A percentile compares a stretch with the other conserved stretches of the same genome.
Conservation (phyloP, 2,329 filamentous ascomycete species). For the Zymoseptoria tritici region DNA sequence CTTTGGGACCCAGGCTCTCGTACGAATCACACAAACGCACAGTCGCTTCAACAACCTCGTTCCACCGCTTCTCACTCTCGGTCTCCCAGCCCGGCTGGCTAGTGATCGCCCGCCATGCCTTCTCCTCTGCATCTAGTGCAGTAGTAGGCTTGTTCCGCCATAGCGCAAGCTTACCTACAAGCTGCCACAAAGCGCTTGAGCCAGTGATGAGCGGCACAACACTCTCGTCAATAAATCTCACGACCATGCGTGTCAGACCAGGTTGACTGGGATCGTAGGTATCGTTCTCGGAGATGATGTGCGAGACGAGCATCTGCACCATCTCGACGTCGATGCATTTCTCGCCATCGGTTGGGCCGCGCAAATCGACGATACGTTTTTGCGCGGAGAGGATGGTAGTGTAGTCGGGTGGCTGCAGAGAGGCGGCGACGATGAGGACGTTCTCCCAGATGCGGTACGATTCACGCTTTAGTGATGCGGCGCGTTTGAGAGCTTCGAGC, state of each 20-base stretch:
- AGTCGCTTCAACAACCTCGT: constrained; percentile 67
- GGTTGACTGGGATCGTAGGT: constrained; percentile 37
- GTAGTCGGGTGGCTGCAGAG: constrained; percentile 67
- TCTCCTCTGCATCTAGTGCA: constrained; percentile 78
- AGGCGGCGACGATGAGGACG: constrained; percentile 76
- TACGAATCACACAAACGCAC: constrained; percentile 75
- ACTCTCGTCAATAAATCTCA: constrained; percentile 64
- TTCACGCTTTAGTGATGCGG: constrained; percentile 72
- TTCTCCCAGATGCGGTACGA: constrained; percentile 97
- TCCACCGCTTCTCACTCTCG: constrained; percentile 59
- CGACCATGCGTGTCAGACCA: constrained; percentile 54
- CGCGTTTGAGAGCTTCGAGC: constrained; percentile 77
- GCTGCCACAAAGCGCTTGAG: constrained; percentile 67
- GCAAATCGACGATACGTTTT: constrained; percentile 66
- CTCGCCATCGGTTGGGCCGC: constrained; percentile 60
- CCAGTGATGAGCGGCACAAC: constrained; percentile 79
- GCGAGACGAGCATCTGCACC: constrained; percentile 62
- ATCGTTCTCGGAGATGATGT: constrained; percentile 52
- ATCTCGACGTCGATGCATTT: constrained; percentile 69
- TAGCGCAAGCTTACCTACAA: constrained; percentile 63
- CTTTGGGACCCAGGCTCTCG: constrained; percentile 57
- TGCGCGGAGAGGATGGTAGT: constrained; percentile 69
- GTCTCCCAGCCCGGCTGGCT: constrained; percentile 49
- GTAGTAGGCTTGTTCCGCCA: constrained; percentile 65
- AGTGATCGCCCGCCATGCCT: constrained; percentile 72